phyloP scores from a whole-genome alignment of 225 moss, liverwort and hornwort genomes.

The Physcomitrellopsis africana region DNA sequence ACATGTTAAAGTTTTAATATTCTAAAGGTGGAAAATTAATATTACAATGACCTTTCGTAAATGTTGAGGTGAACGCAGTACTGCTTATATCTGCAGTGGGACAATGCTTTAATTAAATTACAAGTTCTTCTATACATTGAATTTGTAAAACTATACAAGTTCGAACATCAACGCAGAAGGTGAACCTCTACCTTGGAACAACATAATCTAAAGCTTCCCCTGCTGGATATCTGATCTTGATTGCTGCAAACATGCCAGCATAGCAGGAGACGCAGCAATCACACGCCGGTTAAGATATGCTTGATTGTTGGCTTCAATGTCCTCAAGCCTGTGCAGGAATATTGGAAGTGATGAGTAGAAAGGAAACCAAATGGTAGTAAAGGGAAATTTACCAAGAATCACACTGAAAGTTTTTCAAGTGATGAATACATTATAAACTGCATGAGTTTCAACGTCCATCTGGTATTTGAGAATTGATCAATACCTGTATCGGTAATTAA shows the following conservation, averaged over 20 bases:
- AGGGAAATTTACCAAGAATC: neutral
- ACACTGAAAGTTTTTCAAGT: neutral
- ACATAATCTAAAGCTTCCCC: slow-evolving; percentile 31
- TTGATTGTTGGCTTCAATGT: slow-evolving; percentile 81
- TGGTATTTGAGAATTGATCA: neutral
- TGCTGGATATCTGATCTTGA: slow-evolving; percentile 22
- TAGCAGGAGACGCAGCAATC: slow-evolving; percentile 58
- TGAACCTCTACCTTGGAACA: too few species aligned
- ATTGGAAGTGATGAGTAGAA: neutral
- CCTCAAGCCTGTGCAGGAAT: slow-evolving; percentile 63
- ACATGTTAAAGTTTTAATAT: too few species aligned
- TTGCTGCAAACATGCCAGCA: slow-evolving; percentile 57
- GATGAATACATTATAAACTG: neutral
- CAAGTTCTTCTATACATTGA: neutral
- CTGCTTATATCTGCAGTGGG: neutral
- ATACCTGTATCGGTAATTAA: slow-evolving; percentile 94
- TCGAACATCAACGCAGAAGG: neutral
- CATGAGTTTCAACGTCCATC: neutral
- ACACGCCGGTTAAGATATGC: slow-evolving; percentile 74
- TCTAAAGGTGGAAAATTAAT: too few species aligned
- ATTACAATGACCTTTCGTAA: too few species aligned
- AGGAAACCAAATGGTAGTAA: neutral
- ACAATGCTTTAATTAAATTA: neutral
- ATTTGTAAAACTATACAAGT: neutral
- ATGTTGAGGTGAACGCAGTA: neutral